phyloP scores from a whole-genome alignment of 2,329 filamentous ascomycete genomes.

The Pseudogymnoascus sp. region DNA sequence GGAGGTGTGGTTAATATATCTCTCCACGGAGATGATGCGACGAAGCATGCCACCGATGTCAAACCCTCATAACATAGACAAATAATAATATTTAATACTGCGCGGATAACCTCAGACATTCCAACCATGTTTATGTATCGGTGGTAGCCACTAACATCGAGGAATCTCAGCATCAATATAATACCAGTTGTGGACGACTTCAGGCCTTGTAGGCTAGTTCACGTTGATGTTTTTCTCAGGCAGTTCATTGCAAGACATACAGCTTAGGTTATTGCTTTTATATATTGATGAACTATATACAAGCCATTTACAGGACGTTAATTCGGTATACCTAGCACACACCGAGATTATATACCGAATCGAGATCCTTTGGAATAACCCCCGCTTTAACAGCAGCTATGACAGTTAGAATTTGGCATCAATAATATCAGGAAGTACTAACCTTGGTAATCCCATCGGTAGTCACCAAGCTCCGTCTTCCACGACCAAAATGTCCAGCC shows the following conservation, averaged over 20 bases:
- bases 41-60: background rate
- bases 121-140: background rate
- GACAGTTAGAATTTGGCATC: background rate
- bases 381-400: conserved; percentile 22
- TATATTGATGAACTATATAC: background rate
- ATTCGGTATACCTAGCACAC: background rate
- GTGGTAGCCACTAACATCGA: background rate
- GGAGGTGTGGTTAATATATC: background rate
- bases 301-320: background rate
- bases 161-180: background rate
- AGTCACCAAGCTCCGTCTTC: conserved; percentile 43
- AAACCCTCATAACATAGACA: background rate
- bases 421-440: background rate
- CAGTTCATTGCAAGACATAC: too few relatives aligned
- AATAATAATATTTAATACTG: background rate
- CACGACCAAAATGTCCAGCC: conserved; percentile 56
- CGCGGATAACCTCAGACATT: background rate
- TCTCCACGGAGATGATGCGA: background rate
- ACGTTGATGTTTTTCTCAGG: too few relatives aligned
- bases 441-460: conserved; percentile 41
- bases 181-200: background rate
- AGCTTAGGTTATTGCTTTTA: background rate
- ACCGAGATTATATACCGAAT: background rate
- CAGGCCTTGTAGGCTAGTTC: too few relatives aligned
- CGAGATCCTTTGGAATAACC: conserved; percentile 19